Evolutionary conservation across 805 yeast genomes (phyloP), one percentile per base, ranked within the genome.

Genomic region (Zygosaccharomyces rouxii): DNA sequence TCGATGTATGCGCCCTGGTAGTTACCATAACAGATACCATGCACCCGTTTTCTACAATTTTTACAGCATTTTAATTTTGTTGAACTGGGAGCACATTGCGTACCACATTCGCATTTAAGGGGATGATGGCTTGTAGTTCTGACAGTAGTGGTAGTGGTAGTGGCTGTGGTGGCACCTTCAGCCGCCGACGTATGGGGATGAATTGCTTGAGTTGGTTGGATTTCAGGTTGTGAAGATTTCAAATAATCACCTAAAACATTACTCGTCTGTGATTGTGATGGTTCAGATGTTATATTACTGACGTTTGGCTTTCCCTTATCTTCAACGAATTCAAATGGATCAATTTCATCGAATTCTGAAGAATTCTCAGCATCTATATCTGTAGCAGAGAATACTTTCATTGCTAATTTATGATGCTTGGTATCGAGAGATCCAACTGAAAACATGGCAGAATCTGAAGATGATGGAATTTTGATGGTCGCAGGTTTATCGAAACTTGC

Each of bases 401-500:
- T 39, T 4, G 61, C 49, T 5, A 69, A 47, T 4, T 62, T 55
- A 54, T 71, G 74, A 40, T 50, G 53, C 4, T 59, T 59, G 1
- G 74, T 70, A 42, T 62, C 48, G 7, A 71, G 37, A 2, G 58
- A 42, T 1, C 74, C 74, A 2, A 66, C 70, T 1, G 57, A 47
- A 21, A 57, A 54, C 3, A 49, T 47, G 22, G 59, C 60, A 14
- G 48, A 31, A 16, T 53, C 56, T 13, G 52, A 46, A 4, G 46
- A 52, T 5, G 55, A 44, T 4, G 67, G 60, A 2, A 70, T 50
- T 47, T 59, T 68, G 5, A 73, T 51, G 1, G 68, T 57, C 0
- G 78, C 71, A 4, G 70, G 55, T 37, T 64, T 61, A 3, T 67
- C 66, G 30, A 48, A 46, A 3, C 71, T 57, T 1, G 78, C 76